Base-by-base conservation (phyloP, 768 basidiomycete genomes). In the Amanita phalloides region DNA sequence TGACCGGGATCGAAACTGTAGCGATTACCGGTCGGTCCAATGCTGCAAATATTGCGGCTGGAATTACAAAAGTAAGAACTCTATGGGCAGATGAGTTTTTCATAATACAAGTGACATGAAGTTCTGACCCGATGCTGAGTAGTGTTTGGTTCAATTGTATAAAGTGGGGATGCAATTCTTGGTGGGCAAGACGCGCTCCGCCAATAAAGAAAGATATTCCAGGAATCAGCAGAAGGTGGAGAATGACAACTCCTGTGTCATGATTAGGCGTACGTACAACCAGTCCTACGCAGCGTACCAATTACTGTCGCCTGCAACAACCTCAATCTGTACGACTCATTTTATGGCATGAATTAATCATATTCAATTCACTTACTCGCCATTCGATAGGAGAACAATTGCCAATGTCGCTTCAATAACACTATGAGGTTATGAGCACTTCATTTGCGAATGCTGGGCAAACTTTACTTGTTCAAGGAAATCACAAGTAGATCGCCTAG, bases 391-490 rank as follows among this genome's bases (percentile, higher is more conserved):
- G 14, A 88, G 68, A 51, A 86, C 76, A 47, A 87, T 81, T 0
- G 82, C 82, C 4, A 89, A 66, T 0, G 82, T 82, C 0, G 78
- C 85, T 65, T 89, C 86, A 1, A 89, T 82, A 6, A 77, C 68
- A 60, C 84, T 86, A 51, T 3, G 23, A 46, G 4, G n/a, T 17
- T 32, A 44, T 47, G 43, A 32, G n/a, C 13, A 41, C 42, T 35
- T 17, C 17, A 30, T 38, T 25, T 25, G 33, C 28, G 38, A 54
- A 26, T n/a, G 21, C 20, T 28, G n/a, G 20, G 30, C 9, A 4
- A n/a, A 39, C 59, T 74, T 41, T 48, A 82, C 82, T 86, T 86
- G 65, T 82, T 81, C 37, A 85, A 61, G 0, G 83, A 81, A 36
- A 85, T 70, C 10, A 75, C 66, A 20, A 86, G 61, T n/a, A 87